These are phyloP conservation scores for Cercospora citrullina DNA, from an alignment of 2,329 filamentous ascomycete species.

Conservation along the genomic window DNA sequence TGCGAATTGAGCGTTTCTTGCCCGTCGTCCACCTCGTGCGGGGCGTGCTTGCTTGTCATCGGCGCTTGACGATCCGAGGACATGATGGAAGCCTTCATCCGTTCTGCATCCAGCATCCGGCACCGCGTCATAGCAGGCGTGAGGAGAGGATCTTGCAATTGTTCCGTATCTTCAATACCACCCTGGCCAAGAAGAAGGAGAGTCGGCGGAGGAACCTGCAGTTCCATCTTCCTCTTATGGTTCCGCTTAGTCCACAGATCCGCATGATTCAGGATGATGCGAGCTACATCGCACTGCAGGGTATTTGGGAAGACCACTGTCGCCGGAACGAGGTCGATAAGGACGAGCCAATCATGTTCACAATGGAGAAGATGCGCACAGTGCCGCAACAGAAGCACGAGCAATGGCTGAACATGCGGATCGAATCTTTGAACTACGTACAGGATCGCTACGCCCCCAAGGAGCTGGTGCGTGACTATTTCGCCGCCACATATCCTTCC, in stretches of 20 bases:
- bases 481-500: slow-evolving; percentile 81
- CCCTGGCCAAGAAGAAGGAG: slow-evolving; percentile 89
- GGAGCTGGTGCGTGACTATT: slow-evolving; percentile 81
- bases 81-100: slow-evolving; percentile 97
- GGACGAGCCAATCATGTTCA: slow-evolving; percentile 92
- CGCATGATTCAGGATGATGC: slow-evolving; percentile 94
- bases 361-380: slow-evolving; percentile 87
- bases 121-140: slow-evolving; percentile 83
- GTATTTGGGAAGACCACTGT: slow-evolving; percentile 95
- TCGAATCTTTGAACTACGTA: slow-evolving; percentile 93
- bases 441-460: slow-evolving; percentile 90
- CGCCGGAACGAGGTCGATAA: slow-evolving; percentile 82
- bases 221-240: slow-evolving; percentile 94
- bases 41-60: slow-evolving; percentile 85
- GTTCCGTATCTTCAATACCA: slow-evolving; percentile 96
- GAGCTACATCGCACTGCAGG: slow-evolving; percentile 91
- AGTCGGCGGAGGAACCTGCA: slow-evolving; percentile 89
- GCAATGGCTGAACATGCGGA: slow-evolving; percentile 50
- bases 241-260: slow-evolving; percentile 91
- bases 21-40: slow-evolving; percentile 92
- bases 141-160: slow-evolving; percentile 95
- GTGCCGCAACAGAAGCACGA: slow-evolving; percentile 62
- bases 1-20: slow-evolving; percentile 94
- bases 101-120: slow-evolving; percentile 95
- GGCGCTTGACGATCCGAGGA: slow-evolving; percentile 90